A percentile compares a stretch with the other conserved stretches of the same genome.
Conservation (phyloP, 2,329 filamentous ascomycete species). For the Penicillium corylophilum region DNA sequence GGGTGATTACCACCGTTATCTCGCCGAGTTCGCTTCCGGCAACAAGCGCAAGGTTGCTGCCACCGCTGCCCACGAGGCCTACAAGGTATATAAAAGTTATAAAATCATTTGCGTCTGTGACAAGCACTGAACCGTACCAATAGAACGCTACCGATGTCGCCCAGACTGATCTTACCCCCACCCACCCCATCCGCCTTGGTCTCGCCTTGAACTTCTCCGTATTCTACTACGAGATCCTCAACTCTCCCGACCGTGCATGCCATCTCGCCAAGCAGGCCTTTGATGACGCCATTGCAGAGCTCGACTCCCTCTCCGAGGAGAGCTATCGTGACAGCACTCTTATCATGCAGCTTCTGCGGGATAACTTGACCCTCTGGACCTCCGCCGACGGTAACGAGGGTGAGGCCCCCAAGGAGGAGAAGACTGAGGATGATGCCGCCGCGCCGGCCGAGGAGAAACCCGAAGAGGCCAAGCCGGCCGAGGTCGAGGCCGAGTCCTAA, state of each 20-base stretch:
- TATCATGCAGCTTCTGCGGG: conserved; percentile 98
- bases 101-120: not conserved
- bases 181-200: conserved; percentile 96
- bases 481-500: conserved; percentile 39
- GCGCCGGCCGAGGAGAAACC: conserved; percentile 42
- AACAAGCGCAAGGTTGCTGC: conserved; percentile 95
- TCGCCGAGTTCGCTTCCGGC: conserved; percentile 92
- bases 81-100: conserved; percentile 70
- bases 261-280: conserved; percentile 99
- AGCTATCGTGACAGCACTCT: conserved; percentile 98
- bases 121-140: conserved; percentile 1
- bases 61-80: conserved; percentile 92
- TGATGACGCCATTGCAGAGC: conserved; percentile 97
- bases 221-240: conserved; percentile 99
- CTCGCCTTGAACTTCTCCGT: conserved; percentile 99
- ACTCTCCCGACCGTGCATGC: conserved; percentile 96
- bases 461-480: conserved; percentile 39
- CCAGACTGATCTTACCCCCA: conserved; percentile 94
- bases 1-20: conserved; percentile 99
- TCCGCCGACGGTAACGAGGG: conserved; percentile 83
- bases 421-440: conserved; percentile 51
- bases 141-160: conserved; percentile 94
- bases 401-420: conserved; percentile 63
- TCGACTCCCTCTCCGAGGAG: conserved; percentile 96
- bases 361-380: conserved; percentile 98